Percentiles rank a stretch among this genome's conserved stretches.
These are phyloP conservation scores for Theobroma grandiflorum DNA, from an alignment of 441 rosid genomes.

Conservation along the genomic window DNA sequence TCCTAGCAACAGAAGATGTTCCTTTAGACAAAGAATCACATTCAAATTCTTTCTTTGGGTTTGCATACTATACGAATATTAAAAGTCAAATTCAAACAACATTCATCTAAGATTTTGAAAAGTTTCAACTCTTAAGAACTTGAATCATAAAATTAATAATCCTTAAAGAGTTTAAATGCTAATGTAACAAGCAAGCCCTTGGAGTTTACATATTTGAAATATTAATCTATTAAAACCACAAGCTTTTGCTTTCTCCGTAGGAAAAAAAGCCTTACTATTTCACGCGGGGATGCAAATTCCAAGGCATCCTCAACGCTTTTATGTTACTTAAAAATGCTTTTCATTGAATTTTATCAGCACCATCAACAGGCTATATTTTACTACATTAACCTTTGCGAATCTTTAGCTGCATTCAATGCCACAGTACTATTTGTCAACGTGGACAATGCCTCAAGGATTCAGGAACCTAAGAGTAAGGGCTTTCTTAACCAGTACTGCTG, in stretches of 20 bases:
- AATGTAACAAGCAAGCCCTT: not conserved
- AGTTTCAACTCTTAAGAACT: not conserved
- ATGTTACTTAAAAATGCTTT: constrained; percentile 10
- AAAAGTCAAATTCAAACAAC: not conserved
- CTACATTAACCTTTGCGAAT: not conserved
- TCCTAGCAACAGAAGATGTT: not conserved
- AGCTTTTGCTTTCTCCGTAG: not conserved
- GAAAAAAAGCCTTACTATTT: not conserved
- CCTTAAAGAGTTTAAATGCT: not conserved
- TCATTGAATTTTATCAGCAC: not conserved
- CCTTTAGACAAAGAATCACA: not conserved
- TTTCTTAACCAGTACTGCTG: constrained; percentile 81
- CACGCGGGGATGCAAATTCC: not conserved
- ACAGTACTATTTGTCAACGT: not conserved
- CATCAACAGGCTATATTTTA: not conserved
- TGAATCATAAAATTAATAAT: not conserved
- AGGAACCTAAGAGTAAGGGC: constrained; percentile 43
- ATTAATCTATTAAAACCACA: not conserved
- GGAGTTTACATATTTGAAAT: not conserved
- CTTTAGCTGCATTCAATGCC: not conserved
- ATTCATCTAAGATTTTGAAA: not conserved
- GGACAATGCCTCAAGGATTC: not conserved
- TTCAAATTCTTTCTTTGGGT: too few species aligned
- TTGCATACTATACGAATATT: not conserved
- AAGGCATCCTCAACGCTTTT: not conserved